Conservation (phyloP, 305 asterid genomes). For the Striga hermonthica region DNA sequence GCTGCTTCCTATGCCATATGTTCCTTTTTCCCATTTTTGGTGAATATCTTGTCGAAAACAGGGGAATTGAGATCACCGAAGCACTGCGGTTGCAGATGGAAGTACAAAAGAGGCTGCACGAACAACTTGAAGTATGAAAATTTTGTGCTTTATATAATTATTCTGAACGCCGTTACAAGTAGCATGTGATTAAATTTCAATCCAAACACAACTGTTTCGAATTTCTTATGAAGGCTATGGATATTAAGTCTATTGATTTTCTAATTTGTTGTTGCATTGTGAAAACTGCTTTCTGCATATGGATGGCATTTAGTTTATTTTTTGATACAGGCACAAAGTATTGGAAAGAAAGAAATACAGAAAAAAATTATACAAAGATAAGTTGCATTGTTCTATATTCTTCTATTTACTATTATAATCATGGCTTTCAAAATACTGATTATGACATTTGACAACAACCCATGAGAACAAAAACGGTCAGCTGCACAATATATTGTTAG, state of each 20-base stretch:
- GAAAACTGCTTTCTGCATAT: background rate
- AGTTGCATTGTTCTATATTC: background rate
- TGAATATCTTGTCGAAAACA: conserved; percentile 34
- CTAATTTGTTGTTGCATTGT: background rate
- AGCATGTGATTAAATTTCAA: conserved; percentile 13
- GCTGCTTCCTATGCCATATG: background rate
- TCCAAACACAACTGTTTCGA: background rate
- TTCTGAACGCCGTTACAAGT: conserved; percentile 4
- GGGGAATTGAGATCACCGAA: conserved; percentile 86
- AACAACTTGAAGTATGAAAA: conserved; percentile 78
- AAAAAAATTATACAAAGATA: background rate
- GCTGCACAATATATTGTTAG: background rate
- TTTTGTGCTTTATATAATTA: conserved; percentile 24
- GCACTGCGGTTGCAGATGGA: conserved; percentile 85
- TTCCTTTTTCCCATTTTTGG: conserved; percentile 21
- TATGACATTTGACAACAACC: background rate
- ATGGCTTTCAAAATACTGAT: background rate
- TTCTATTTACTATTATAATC: conserved; percentile 1
- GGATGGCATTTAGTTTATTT: background rate
- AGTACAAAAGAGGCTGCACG: conserved; percentile 87
- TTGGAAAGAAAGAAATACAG: background rate
- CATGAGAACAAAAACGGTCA: background rate
- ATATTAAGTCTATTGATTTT: conserved; percentile 4
- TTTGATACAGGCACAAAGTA: conserved; percentile 9
- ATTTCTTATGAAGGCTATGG: conserved; percentile 9